A percentile compares a stretch with the other conserved stretches of the same genome.
Conservation (phyloP, 192 early-diverging fungal species). For the Thamnidium elegans region DNA sequence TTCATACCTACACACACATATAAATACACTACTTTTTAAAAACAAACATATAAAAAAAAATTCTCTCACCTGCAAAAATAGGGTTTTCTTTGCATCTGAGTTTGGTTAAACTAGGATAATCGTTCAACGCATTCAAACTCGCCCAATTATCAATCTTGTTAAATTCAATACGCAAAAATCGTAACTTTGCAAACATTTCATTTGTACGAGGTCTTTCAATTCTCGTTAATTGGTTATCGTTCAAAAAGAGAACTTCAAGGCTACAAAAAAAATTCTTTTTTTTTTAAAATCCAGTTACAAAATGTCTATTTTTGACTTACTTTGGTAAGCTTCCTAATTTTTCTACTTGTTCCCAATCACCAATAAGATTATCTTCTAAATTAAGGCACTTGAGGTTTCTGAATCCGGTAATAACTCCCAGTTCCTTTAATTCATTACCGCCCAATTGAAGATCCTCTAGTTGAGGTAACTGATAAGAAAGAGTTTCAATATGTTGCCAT, state of each 20-base stretch:
- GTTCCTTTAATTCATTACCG: conserved; percentile 30
- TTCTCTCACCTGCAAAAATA: conserved; percentile 30
- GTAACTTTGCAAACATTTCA: conserved; percentile 32
- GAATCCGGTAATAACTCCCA: conserved; percentile 34
- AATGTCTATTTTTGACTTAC: conserved; percentile 23
- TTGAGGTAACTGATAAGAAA: conserved; percentile 43
- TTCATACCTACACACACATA: conserved; percentile 26
- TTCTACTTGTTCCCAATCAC: conserved; percentile 43
- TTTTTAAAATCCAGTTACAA: too few species aligned
- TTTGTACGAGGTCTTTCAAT: conserved; percentile 8
- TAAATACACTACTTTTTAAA: neutral
- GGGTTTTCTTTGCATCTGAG: conserved; percentile 48
- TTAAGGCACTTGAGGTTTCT: conserved; percentile 47
- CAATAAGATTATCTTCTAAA: conserved; percentile 46
- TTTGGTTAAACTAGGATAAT: conserved; percentile 33
- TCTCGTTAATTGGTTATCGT: conserved; percentile 27
- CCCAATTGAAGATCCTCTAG: conserved; percentile 53
- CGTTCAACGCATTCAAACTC: conserved; percentile 43
- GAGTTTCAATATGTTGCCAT: conserved; percentile 32
- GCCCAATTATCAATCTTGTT: conserved; percentile 45
- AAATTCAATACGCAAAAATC: conserved; percentile 42
- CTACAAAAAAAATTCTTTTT: conserved; percentile 10
- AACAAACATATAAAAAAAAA: neutral
- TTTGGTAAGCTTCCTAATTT: conserved; percentile 39
- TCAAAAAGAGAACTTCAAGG: conserved; percentile 39